Evolutionary conservation across 2,329 filamentous ascomycete genomes (phyloP).

Genomic region (Venturia oleaginea): DNA sequence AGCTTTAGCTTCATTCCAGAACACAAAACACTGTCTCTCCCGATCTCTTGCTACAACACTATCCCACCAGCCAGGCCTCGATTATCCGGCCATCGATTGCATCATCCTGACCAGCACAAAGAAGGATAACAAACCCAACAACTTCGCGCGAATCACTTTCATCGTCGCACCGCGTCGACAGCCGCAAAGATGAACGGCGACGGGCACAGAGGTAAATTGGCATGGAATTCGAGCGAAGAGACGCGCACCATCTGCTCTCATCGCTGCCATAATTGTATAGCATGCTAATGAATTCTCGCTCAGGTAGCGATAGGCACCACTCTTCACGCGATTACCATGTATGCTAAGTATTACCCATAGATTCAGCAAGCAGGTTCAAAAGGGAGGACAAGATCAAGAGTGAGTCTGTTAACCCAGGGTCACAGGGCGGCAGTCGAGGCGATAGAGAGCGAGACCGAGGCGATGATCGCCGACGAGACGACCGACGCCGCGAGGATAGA

Average conservation of each 20-base stretch:
- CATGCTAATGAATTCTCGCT: conserved; percentile 9
- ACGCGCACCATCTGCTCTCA: not conserved
- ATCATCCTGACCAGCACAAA: not conserved
- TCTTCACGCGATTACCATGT: conserved; percentile 31
- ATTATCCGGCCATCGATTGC: not conserved
- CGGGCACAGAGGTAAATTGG: conserved; percentile 1
- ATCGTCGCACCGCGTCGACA: not conserved
- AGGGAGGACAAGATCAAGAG: conserved; percentile 21
- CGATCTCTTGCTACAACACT: not conserved
- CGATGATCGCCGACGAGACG: conserved; percentile 26
- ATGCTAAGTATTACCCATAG: conserved; percentile 20
- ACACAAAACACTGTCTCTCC: not conserved
- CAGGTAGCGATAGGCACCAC: conserved; percentile 15
- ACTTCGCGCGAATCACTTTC: not conserved
- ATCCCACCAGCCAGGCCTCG: not conserved
- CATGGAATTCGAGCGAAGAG: not conserved
- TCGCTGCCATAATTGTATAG: not conserved
- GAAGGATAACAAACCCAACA: not conserved
- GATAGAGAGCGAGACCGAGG: conserved; percentile 28
- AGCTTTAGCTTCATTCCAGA: not conserved
- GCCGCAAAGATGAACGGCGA: conserved; percentile 10
- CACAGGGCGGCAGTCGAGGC: conserved; percentile 8
- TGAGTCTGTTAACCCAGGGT: conserved; percentile 7
- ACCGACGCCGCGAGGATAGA: conserved; percentile 48
- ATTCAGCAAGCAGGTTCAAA: conserved; percentile 10